These are phyloP conservation scores for Hansenula sp. DNA, from an alignment of 1,139 yeast species.

Conservation along the genomic window DNA sequence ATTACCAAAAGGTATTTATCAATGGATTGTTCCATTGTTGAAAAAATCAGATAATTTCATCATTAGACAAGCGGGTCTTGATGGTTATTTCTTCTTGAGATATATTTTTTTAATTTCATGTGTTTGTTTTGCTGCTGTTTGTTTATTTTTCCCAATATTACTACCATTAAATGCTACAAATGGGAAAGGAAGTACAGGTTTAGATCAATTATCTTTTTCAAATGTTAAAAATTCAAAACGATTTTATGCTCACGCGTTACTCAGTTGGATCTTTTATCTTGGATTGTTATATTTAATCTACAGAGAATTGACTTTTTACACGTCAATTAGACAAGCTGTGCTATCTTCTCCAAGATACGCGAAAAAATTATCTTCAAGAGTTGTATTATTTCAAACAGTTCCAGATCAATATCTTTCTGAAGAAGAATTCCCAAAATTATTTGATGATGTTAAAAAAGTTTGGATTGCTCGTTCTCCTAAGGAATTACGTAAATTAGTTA, in stretches of 20 bases:
- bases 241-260: slow-evolving; percentile 81
- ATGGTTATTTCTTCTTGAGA: slow-evolving; percentile 82
- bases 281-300: slow-evolving; percentile 64
- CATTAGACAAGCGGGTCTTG: slow-evolving; percentile 70
- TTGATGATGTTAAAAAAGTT: slow-evolving; percentile 68
- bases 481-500: slow-evolving; percentile 52
- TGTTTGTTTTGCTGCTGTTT: slow-evolving; percentile 53
- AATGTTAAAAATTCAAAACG: slow-evolving; percentile 56
- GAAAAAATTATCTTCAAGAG: slow-evolving; percentile 66
- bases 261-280: slow-evolving; percentile 79
- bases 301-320: slow-evolving; percentile 77
- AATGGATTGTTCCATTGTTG: slow-evolving; percentile 55
- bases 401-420: slow-evolving; percentile 66
- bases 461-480: slow-evolving; percentile 70
- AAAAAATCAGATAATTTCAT: slow-evolving; percentile 60
- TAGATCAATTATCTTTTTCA: slow-evolving; percentile 75
- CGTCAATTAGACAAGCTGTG: slow-evolving; percentile 76
- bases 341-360: slow-evolving; percentile 80
- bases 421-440: slow-evolving; percentile 56
- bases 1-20: slow-evolving; percentile 56
- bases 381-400: slow-evolving; percentile 75
- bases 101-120: slow-evolving; percentile 59
- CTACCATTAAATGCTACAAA: slow-evolving; percentile 63
- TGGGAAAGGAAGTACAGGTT: slow-evolving; percentile 55
- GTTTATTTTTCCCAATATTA: slow-evolving; percentile 52